Percentiles rank a stretch among this genome's conserved stretches.
phyloP scores from a whole-genome alignment of 352 stramenopile species.

The Globisporangium cylindrosporum region DNA sequence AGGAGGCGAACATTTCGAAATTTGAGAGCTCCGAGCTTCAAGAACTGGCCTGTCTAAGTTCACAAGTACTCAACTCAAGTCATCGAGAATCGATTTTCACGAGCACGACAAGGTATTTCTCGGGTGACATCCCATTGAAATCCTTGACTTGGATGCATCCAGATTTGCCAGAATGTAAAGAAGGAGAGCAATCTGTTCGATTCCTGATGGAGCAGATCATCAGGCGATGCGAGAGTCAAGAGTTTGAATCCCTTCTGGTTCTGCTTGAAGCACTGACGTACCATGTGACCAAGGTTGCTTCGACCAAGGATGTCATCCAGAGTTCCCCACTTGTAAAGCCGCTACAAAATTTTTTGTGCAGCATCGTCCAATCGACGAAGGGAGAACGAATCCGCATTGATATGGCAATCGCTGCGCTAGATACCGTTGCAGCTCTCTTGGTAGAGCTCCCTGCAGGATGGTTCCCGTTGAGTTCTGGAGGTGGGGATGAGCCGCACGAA shows the following conservation, averaged over 20 bases:
- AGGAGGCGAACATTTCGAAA: background rate
- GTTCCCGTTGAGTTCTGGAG: background rate
- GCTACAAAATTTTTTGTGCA: conserved; percentile 6
- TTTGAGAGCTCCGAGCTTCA: conserved; percentile 13
- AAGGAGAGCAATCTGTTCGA: conserved; percentile 20
- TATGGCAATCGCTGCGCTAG: background rate
- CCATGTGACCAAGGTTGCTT: conserved; percentile 16
- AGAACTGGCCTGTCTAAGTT: conserved; percentile 23
- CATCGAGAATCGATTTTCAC: conserved; percentile 24
- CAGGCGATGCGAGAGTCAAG: conserved; percentile 17
- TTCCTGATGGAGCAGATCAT: conserved; percentile 28
- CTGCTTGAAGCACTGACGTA: conserved; percentile 26
- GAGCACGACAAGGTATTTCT: conserved; percentile 20
- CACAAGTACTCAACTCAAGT: conserved; percentile 17
- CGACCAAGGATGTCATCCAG: conserved; percentile 21
- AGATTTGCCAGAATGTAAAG: conserved; percentile 8
- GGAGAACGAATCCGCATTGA: background rate
- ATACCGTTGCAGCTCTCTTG: background rate
- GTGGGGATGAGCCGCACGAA: background rate
- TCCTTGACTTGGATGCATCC: conserved; percentile 30
- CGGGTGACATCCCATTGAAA: conserved; percentile 18
- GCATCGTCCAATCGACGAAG: background rate
- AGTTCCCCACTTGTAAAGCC: conserved; percentile 14
- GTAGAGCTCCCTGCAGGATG: background rate
- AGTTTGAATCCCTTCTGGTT: conserved; percentile 19